These are phyloP conservation scores for Thozetella sp. DNA, from an alignment of 495 filamentous ascomycete species.

Conservation along the genomic window DNA sequence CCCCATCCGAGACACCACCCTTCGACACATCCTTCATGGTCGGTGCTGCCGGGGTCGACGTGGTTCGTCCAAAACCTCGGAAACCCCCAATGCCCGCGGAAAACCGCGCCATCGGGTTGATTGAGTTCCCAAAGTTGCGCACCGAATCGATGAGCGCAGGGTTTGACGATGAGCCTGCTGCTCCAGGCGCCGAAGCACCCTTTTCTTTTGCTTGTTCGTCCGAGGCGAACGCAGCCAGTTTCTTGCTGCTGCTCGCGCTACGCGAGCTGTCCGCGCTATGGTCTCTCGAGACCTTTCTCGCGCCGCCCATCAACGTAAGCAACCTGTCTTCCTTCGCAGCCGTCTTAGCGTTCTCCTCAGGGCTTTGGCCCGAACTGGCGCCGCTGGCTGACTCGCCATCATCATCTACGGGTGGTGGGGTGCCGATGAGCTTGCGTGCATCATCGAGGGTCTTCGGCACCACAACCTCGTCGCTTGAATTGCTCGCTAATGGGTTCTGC, in stretches of 20 bases:
- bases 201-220: conserved; percentile 39
- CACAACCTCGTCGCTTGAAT: conserved; percentile 39
- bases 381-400: conserved; percentile 42
- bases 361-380: conserved; percentile 43
- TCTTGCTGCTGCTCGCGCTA: conserved; percentile 60
- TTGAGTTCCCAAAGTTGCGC: conserved; percentile 77
- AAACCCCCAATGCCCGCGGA: conserved; percentile 66
- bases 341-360: conserved; percentile 35
- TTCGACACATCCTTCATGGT: conserved; percentile 20
- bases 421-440: conserved; percentile 81
- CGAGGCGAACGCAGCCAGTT: conserved; percentile 42
- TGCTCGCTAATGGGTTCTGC: conserved; percentile 43
- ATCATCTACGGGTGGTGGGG: conserved; percentile 61
- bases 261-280: conserved; percentile 71
- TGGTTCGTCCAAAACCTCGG: conserved; percentile 70
- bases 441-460: conserved; percentile 92
- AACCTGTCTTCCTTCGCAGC: conserved; percentile 54
- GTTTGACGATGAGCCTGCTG: conserved; percentile 41
- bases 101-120: conserved; percentile 84
- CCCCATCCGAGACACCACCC: conserved; percentile 37
- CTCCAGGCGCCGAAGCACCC: conserved; percentile 14
- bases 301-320: conserved; percentile 62
- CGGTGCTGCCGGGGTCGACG: conserved; percentile 19
- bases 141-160: conserved; percentile 75
- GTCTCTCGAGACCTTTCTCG: conserved; percentile 60